phyloP scores from a whole-genome alignment of 2,329 filamentous ascomycete species.

The Amauroascus niger region DNA sequence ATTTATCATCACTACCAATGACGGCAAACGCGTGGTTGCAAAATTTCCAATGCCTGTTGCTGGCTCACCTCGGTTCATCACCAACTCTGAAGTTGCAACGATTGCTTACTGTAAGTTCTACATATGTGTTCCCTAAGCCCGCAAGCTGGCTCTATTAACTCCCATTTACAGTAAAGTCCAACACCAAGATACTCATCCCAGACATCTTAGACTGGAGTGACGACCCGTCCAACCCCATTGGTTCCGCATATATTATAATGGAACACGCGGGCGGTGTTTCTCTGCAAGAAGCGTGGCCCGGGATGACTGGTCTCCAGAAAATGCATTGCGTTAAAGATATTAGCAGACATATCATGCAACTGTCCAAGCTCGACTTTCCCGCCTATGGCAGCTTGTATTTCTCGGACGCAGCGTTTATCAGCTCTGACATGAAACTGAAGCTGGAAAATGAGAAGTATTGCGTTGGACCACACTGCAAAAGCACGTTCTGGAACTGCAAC shows the following conservation, averaged over 20 bases:
- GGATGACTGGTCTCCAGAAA: conserved; percentile 25
- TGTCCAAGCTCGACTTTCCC: conserved; percentile 25
- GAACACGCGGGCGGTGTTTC: conserved; percentile 29
- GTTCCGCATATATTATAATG: conserved; percentile 36
- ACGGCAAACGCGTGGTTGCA: conserved; percentile 32
- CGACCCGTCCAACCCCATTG: conserved; percentile 27
- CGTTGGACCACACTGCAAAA: conserved; percentile 18
- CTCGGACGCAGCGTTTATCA: conserved; percentile 18
- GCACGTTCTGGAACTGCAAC: conserved; percentile 18
- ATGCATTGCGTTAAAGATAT: conserved; percentile 18
- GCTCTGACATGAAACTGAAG: conserved; percentile 11
- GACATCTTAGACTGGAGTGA: conserved; percentile 37
- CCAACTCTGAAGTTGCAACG: conserved; percentile 32
- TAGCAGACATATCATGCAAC: conserved; percentile 12
- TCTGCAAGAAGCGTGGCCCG: conserved; percentile 27
- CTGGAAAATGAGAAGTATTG: conserved; percentile 16
- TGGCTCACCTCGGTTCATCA: conserved; percentile 12
- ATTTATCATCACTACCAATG: conserved; percentile 37
- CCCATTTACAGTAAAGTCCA: conserved; percentile 25
- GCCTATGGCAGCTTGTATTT: conserved; percentile 33
- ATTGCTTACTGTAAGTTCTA: conserved; percentile 37
- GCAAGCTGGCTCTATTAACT: conserved; percentile 1
- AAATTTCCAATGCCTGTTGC: conserved; percentile 33
- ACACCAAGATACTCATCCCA: conserved; percentile 36
- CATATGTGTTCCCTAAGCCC: too few species aligned